phyloP scores from a whole-genome alignment of 225 moss, liverwort and hornwort species.

The Takakia lepidozioides region DNA sequence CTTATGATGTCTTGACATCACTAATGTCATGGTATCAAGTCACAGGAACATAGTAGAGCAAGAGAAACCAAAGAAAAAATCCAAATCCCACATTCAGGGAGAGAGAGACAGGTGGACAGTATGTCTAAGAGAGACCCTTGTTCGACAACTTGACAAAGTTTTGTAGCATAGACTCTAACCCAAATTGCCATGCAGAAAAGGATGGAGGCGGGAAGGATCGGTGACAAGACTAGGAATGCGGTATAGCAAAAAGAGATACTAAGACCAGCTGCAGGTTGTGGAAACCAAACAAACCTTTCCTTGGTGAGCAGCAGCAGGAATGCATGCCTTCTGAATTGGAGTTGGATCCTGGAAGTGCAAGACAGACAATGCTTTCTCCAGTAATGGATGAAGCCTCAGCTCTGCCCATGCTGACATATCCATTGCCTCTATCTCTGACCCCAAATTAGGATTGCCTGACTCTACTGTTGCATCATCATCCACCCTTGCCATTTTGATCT shows the following conservation, averaged over 20 bases:
- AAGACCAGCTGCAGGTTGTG: no score
- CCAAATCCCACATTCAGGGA: no score
- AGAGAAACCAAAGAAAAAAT: no score
- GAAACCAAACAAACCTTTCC: conserved; percentile 89
- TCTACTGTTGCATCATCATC: conserved; percentile 6
- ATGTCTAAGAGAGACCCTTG: no score
- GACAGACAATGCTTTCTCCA: conserved; percentile 61
- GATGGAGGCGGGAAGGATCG: no score
- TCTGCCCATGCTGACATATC: conserved; percentile 79
- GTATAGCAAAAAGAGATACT: no score
- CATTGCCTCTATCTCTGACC: conserved; percentile 35
- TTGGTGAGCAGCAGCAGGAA: conserved; percentile 90
- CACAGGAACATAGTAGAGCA: background rate
- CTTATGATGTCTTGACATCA: background rate
- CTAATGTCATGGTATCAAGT: background rate
- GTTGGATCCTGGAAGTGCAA: conserved; percentile 73
- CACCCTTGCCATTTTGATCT: conserved; percentile 32
- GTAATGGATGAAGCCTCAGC: conserved; percentile 73
- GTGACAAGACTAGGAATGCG: no score
- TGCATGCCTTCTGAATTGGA: conserved; percentile 86
- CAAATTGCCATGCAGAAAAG: no score
- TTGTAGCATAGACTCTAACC: no score
- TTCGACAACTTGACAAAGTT: no score
- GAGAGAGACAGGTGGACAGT: no score
- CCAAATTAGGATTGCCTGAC: conserved; percentile 10